Evolutionary conservation across 495 filamentous ascomycete species (phyloP).

Genomic region (Xylaria castorea): DNA sequence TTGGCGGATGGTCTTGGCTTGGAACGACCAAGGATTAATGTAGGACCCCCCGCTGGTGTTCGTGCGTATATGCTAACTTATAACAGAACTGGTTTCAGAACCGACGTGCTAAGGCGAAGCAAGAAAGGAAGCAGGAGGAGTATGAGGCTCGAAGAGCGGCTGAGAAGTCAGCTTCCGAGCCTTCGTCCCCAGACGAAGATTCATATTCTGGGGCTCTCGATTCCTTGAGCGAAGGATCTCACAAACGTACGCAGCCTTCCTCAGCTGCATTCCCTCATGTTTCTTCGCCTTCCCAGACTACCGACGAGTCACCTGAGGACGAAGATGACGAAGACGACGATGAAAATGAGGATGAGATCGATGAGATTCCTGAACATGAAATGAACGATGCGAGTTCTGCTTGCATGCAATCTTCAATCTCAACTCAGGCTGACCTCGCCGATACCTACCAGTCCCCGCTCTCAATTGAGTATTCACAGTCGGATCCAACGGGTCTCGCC

Average conservation of each 20-base stretch:
- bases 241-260: conserved; percentile 44
- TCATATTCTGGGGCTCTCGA: conserved; percentile 33
- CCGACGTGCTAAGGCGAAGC: conserved; percentile 81
- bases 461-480: conserved; percentile 12
- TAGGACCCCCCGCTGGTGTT: conserved; percentile 50
- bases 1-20: conserved; percentile 75
- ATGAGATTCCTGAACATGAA: not conserved
- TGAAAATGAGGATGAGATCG: conserved; percentile 15
- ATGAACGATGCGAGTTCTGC: conserved; percentile 2
- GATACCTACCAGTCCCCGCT: conserved; percentile 23
- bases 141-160: conserved; percentile 62
- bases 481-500: conserved; percentile 1
- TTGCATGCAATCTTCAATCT: conserved; percentile 11
- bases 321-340: conserved; percentile 35
- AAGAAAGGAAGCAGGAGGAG: conserved; percentile 75
- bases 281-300: conserved; percentile 31
- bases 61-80: conserved; percentile 40
- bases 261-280: conserved; percentile 44
- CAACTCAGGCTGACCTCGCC: not conserved
- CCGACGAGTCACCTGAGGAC: conserved; percentile 31
- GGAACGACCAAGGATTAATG: conserved; percentile 77
- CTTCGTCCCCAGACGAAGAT: conserved; percentile 45
- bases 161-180: conserved; percentile 53
- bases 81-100: conserved; percentile 92
- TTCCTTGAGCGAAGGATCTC: conserved; percentile 40